These are phyloP conservation scores for Leccinum pellstonianum DNA, from an alignment of 768 basidiomycete genomes.

Conservation along the genomic window DNA sequence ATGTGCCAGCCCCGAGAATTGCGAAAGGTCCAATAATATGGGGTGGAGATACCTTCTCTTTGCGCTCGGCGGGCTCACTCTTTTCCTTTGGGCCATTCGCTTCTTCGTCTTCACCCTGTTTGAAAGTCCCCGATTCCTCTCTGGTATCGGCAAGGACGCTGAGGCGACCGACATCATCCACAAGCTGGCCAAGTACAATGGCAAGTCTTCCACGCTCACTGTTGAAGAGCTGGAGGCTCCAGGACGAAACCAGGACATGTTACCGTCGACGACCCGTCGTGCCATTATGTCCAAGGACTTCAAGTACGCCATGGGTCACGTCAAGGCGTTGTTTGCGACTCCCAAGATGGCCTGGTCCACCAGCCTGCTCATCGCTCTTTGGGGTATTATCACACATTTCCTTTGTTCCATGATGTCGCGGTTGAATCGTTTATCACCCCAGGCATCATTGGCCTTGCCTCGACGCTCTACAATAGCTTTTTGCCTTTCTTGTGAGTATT, in stretches of 20 bases:
- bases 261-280: slow-evolving; percentile 17
- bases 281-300: slow-evolving; percentile 41
- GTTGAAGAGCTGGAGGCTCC: slow-evolving; percentile 43
- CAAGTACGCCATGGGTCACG: slow-evolving; percentile 40
- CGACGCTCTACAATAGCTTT: slow-evolving; percentile 61
- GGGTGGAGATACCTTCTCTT: slow-evolving; percentile 64
- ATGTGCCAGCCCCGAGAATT: slow-evolving; percentile 37
- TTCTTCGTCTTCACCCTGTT: slow-evolving; percentile 52
- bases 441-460: slow-evolving; percentile 75
- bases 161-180: slow-evolving; percentile 51
- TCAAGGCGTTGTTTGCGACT: slow-evolving; percentile 63
- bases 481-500: slow-evolving; percentile 49
- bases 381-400: slow-evolving; percentile 36
- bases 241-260: slow-evolving; percentile 18
- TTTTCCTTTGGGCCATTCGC: slow-evolving; percentile 52
- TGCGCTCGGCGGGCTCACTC: slow-evolving; percentile 50
- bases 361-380: slow-evolving; percentile 48
- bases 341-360: slow-evolving; percentile 66
- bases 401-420: neutral
- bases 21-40: slow-evolving; percentile 50
- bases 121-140: slow-evolving; percentile 59
- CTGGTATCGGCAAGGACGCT: slow-evolving; percentile 51
- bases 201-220: slow-evolving; percentile 40
- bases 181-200: slow-evolving; percentile 51
- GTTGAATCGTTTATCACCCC: slow-evolving; percentile 2